Base-by-base conservation (phyloP, 345 rosid species). In the Sonneratia caseolaris region DNA sequence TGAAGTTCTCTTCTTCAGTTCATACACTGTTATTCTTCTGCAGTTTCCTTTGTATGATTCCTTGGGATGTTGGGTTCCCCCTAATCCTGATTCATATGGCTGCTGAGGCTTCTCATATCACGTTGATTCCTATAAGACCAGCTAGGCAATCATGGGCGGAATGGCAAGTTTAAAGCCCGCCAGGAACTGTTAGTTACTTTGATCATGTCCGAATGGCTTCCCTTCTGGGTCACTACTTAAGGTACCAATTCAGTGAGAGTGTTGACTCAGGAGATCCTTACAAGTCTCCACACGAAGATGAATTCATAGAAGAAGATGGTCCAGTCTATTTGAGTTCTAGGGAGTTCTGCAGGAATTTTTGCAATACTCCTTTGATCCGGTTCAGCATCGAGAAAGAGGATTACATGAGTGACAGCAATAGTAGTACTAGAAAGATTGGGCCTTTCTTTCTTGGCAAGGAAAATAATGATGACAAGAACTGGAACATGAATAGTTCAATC, bases 131-230 rank as follows among this genome's bases (percentile, higher is more conserved):
- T 8, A 8, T 40, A 4, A 4, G 37, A 68, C 71, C 24, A 43
- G 57, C 47, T 32, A 47, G 37, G 71, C 71, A n/a, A 48, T 68
- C 62, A 56, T 22, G 6, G 71, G 71, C 36, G 71, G 45, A 48
- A 43, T 68, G 56, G 24, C 7, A 14, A 68, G 71, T 24, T 48
- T 68, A 16, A 16, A 32, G 47, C 36, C 51, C 43, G 47, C 36
- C 1, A 19, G 53, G 19, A n/a, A 32, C 21, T 11, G 43, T 15
- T 6, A 68, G 21, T 27, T 45, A 68, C 57, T 68, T 68, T 14
- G 71, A 68, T 32, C 53, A 1, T 36, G 71, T 68, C 22, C 57
- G 36, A 45, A 22, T 68, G 7, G 0, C 57, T 45, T 68, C 71
- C 16, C 71, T 45, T 37, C 24, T 47, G 57, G 36, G 71, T 5